These are phyloP conservation scores for Dalbergia cultrata DNA, from an alignment of 306 rosid genomes.

Conservation along the genomic window DNA sequence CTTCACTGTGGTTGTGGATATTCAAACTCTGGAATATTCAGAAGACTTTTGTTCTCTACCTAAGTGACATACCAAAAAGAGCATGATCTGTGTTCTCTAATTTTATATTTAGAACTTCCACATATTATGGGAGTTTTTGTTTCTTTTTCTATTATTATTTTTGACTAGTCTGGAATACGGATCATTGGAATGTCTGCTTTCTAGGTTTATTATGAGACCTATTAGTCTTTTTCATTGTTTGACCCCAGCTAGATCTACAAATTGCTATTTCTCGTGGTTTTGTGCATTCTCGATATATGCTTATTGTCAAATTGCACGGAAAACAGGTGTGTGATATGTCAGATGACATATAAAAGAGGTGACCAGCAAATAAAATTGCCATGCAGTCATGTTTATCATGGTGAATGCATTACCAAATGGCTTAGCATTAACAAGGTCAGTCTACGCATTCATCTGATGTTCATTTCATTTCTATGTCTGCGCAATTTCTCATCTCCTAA, in stretches of 20 bases:
- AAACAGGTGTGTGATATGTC: constrained; percentile 90
- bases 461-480: constrained; percentile 13
- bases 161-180: neutral
- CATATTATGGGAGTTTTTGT: neutral
- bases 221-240: neutral
- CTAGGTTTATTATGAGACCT: neutral
- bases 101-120: neutral
- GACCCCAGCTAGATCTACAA: neutral
- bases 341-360: constrained; percentile 89
- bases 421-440: constrained; percentile 89
- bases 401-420: constrained; percentile 92
- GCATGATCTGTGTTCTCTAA: constrained; percentile 8
- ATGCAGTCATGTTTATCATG: constrained; percentile 86
- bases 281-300: neutral
- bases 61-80: neutral
- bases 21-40: neutral
- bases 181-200: neutral
- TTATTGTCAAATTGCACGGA: constrained; percentile 34
- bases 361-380: constrained; percentile 86
- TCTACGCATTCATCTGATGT: constrained; percentile 14
- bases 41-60: neutral
- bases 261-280: neutral
- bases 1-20: neutral
- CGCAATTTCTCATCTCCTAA: neutral
- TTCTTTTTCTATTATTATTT: neutral